Conservation (phyloP, 2,329 filamentous ascomycete species). For the Ceratocystis alfenasii region DNA sequence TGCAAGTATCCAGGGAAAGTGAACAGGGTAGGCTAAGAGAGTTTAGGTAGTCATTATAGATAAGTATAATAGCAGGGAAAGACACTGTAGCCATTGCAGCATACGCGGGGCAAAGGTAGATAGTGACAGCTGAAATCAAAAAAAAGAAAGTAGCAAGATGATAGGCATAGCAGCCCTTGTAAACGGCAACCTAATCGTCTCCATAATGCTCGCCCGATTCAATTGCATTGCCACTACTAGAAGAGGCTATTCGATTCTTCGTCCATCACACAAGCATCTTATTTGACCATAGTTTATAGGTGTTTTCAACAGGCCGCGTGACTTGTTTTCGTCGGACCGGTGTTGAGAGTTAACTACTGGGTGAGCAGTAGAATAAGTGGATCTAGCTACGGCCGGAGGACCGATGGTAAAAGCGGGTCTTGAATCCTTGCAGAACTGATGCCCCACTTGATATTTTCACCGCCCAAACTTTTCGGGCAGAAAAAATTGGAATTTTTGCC, state of each 20-base stretch:
- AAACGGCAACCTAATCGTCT: too few species aligned
- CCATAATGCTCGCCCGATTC: too few species aligned
- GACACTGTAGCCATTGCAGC: not conserved
- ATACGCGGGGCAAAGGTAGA: not conserved
- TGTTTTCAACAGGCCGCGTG: not conserved
- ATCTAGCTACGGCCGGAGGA: not conserved
- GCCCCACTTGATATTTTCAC: constrained; percentile 25
- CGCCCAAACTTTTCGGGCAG: constrained; percentile 29
- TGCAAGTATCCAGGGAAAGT: constrained; percentile 61
- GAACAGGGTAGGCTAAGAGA: constrained; percentile 62
- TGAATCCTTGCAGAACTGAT: not conserved
- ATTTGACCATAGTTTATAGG: not conserved
- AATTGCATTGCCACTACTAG: too few species aligned
- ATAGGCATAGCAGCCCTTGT: too few species aligned
- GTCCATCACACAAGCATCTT: too few species aligned
- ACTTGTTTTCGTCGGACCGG: not conserved
- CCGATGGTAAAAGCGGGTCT: constrained; percentile 3
- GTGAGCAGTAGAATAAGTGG: not conserved
- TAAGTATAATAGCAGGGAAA: constrained; percentile 22
- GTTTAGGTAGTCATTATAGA: constrained; percentile 59
- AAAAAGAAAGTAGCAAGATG: not conserved
- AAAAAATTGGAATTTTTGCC: constrained; percentile 23
- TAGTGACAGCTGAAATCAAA: not conserved
- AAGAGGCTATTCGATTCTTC: too few species aligned
- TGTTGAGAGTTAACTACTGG: not conserved